phyloP scores from a whole-genome alignment of 1,284 basidiomycete species.

The Ceratobasidium sp. region DNA sequence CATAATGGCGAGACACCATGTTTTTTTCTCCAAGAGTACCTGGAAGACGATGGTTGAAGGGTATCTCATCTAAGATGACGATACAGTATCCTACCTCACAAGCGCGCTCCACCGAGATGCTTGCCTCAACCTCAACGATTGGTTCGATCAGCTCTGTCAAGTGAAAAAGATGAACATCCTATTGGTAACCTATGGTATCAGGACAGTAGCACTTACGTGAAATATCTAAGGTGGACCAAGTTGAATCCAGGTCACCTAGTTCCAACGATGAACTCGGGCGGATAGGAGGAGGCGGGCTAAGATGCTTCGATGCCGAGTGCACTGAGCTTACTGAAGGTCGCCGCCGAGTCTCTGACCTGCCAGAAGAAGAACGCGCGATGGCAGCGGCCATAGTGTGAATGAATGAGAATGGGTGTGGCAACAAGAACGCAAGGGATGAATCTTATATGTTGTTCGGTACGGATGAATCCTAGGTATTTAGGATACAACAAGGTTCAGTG shows the following conservation, averaged over 20 bases:
- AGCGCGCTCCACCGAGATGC: conserved; percentile 80
- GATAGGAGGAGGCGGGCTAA: conserved; percentile 30
- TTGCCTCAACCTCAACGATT: conserved; percentile 65
- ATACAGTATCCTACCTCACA: conserved; percentile 71
- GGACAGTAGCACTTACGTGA: conserved; percentile 20
- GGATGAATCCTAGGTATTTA: conserved; percentile 30
- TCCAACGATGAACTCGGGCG: conserved; percentile 30
- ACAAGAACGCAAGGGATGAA: not conserved
- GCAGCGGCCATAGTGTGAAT: conserved; percentile 28
- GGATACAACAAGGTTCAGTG: not conserved
- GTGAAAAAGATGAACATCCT: not conserved
- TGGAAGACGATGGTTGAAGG: conserved; percentile 53
- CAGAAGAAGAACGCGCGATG: conserved; percentile 29
- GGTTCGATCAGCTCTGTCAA: conserved; percentile 43
- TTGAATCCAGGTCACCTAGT: conserved; percentile 38
- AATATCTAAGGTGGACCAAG: conserved; percentile 38
- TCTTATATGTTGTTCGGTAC: not conserved
- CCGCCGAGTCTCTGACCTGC: conserved; percentile 28
- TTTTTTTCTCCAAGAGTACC: conserved; percentile 73
- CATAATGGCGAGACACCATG: conserved; percentile 75
- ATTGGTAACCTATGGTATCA: no score
- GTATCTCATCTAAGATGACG: conserved; percentile 1
- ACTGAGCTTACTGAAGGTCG: conserved; percentile 39
- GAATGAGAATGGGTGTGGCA: conserved; percentile 1
- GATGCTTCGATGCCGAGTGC: conserved; percentile 36